Evolutionary conservation across 2,329 filamentous ascomycete genomes (phyloP), one percentile per base, ranked within the genome.

Genomic region (Fusarium sp.): DNA sequence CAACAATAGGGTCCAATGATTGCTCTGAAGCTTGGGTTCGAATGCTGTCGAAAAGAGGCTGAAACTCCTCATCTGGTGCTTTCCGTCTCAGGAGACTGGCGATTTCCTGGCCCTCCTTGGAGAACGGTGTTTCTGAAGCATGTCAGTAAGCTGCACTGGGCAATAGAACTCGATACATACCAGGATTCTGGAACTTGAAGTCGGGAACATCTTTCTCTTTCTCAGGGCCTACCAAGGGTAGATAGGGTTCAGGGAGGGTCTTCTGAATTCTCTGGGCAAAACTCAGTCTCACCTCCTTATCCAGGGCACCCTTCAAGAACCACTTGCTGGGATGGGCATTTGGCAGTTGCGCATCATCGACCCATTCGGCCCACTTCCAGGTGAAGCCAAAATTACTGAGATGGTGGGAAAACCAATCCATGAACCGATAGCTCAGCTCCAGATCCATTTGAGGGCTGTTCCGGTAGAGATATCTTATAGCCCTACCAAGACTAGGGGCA

Each of bases 301-400:
- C 96, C 66, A 99, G 85, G 7, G 94, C 93, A 26, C 95, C 96
- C 60, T 92, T 87, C 74, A 99, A 96, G 83, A 99, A 98, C 38
- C 96, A 94, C 84, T 98, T 98, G 84, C 92, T 93, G 3, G 96
- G 95, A 80, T 98, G 91, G 39, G 96, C 85, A 69, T 92, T 87
- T 0, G 94, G 89, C 33, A 97, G 88, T 48, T 90, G 88, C 22
- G 98, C 91, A 80, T 98, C 95, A 22, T 95, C 94, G 54, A 93
- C 89, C 96, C 96, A 99, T 84, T 99, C 96, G 22, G 93, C 92
- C 96, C 96, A 99, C 84, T 98, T 98, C 96, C 96, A 99, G 15
- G 96, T 96, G 81, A 98, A 99, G 60, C 97, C 96, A 81, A 99
- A 99, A 85, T 99, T 99, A 84, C 95, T 98, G 75, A 99, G 85